These are phyloP conservation scores for Paecilomyces dactylethromorphus DNA, from an alignment of 2,329 filamentous ascomycete species.

Conservation along the genomic window DNA sequence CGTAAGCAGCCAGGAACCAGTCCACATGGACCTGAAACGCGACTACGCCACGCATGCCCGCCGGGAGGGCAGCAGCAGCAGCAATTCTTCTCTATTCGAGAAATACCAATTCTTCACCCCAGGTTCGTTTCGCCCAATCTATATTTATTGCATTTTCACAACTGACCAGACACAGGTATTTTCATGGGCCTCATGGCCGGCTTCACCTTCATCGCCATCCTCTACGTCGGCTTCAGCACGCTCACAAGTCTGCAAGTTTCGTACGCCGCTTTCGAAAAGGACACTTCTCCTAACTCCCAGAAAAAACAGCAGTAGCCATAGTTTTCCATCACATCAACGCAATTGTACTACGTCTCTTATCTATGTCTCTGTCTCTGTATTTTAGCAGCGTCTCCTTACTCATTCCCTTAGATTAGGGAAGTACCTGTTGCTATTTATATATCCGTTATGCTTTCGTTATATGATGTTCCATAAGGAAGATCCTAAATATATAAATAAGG, in stretches of 20 bases:
- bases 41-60: constrained; percentile 35
- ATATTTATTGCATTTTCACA: not conserved
- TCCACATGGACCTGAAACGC: constrained; percentile 72
- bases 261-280: constrained; percentile 94
- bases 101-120: constrained; percentile 93
- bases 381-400: not conserved
- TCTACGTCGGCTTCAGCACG: constrained; percentile 70
- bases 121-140: constrained; percentile 51
- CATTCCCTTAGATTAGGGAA: not conserved
- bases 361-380: not conserved
- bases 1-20: constrained; percentile 50
- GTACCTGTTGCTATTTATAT: constrained; percentile 1
- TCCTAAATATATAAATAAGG: not conserved
- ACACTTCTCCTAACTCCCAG: constrained; percentile 81
- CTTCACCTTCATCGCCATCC: constrained; percentile 66
- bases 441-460: constrained; percentile 6
- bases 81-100: constrained; percentile 57
- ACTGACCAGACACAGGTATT: constrained; percentile 52
- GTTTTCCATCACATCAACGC: too few species aligned
- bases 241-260: constrained; percentile 78
- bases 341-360: not conserved
- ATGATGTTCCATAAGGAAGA: not conserved
- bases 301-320: constrained; percentile 63
- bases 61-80: constrained; percentile 36
- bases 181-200: constrained; percentile 77